Conservation (phyloP, 345 rosid genomes). For the Camelina sativa region DNA sequence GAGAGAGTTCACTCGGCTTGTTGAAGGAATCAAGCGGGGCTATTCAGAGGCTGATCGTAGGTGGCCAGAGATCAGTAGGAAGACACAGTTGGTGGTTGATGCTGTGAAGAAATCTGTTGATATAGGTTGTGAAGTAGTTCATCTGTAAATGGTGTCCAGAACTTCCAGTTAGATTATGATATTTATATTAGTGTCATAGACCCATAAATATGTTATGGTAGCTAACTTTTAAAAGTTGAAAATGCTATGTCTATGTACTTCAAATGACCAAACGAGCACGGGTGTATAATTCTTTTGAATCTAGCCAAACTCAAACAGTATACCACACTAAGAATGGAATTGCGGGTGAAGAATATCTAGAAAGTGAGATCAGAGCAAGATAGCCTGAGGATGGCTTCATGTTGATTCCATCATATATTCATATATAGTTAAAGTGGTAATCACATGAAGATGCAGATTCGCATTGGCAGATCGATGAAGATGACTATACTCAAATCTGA, state of each 20-base stretch:
- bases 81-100: conserved; percentile 68
- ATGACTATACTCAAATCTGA: no score
- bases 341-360: no score
- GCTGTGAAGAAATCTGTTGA: conserved; percentile 66
- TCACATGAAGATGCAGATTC: no score
- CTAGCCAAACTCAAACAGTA: no score
- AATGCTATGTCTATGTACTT: not conserved
- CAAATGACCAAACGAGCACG: not conserved
- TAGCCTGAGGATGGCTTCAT: not conserved
- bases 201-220: not conserved
- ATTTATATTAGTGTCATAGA: not conserved
- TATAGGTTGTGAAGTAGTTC: conserved; percentile 56
- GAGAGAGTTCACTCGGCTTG: conserved; percentile 52
- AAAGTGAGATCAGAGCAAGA: no score
- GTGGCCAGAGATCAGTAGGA: conserved; percentile 67
- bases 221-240: not conserved
- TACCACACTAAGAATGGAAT: no score
- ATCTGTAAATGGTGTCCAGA: conserved; percentile 38
- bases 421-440: no score
- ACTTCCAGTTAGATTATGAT: conserved; percentile 1
- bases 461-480: no score
- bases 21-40: conserved; percentile 40
- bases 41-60: conserved; percentile 45
- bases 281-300: not conserved
- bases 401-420: not conserved